phyloP scores from a whole-genome alignment of 177 flowering plant genomes.

The Tripterygium wilfordii region DNA sequence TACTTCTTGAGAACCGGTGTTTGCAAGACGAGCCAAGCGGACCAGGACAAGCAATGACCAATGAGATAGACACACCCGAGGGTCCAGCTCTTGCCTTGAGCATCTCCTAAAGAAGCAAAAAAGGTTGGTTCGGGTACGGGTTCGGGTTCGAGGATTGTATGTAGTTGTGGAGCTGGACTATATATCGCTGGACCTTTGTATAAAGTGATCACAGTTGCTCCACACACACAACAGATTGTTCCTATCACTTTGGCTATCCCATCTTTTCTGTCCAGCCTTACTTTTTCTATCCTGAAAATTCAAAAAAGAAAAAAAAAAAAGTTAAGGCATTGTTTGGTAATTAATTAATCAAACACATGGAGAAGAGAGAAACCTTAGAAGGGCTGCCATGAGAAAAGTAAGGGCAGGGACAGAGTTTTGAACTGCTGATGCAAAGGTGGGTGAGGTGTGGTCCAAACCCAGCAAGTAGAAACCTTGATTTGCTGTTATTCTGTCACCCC shows the following conservation, averaged over 20 bases:
- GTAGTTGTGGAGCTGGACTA: slow-evolving; percentile 33
- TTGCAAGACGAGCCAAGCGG: slow-evolving; percentile 92
- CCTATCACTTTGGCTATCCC: slow-evolving; percentile 81
- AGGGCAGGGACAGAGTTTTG: slow-evolving; percentile 98
- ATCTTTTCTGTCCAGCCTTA: slow-evolving; percentile 66
- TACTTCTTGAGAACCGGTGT: slow-evolving; percentile 90
- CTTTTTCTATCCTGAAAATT: slow-evolving; percentile 71
- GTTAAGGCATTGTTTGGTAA: not conserved
- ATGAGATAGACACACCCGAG: slow-evolving; percentile 85
- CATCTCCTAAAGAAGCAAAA: slow-evolving; percentile 54
- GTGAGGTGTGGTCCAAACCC: slow-evolving; percentile 93
- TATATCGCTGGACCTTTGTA: slow-evolving; percentile 70
- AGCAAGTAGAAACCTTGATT: slow-evolving; percentile 98
- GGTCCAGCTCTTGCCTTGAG: slow-evolving; percentile 89
- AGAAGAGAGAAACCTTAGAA: slow-evolving; percentile 39
- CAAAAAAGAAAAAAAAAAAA: not conserved
- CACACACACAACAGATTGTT: slow-evolving; percentile 68
- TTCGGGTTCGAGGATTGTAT: slow-evolving; percentile 16
- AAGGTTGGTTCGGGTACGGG: slow-evolving; percentile 12
- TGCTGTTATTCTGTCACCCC: slow-evolving; percentile 75
- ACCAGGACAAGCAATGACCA: slow-evolving; percentile 96
- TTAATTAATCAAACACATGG: not conserved
- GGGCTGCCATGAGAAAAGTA: slow-evolving; percentile 94
- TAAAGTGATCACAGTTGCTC: slow-evolving; percentile 90
- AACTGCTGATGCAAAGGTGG: slow-evolving; percentile 95